Evolutionary conservation across 169 alveolate genomes (phyloP), one percentile per base, ranked within the genome.

Genomic region (Eimeria brunetti): DNA sequence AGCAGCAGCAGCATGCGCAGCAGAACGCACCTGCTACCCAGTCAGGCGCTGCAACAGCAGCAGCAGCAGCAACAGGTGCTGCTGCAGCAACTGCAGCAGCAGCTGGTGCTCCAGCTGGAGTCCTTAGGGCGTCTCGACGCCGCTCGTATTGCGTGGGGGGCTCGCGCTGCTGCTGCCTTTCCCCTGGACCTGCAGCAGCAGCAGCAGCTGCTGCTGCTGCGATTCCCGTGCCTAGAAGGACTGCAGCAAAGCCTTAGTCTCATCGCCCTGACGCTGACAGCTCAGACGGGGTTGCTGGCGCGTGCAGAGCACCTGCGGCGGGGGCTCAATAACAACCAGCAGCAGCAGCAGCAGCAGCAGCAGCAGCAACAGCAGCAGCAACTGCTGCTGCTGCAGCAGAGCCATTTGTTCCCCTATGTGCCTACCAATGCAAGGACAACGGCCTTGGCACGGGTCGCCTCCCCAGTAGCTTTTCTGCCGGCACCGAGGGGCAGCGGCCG

Each of bases 101-200:
- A 84, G 91, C 78, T 84, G 33, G 80, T 84, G 56, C 60, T 84
- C 1, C 91, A 56, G 60, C 60, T 84, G 27, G 78, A 60, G 33
- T 30, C 91, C 3, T 24, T 84, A 7, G 91, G 41, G 78, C 30
- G 78, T 53, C 91, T 84, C 46, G 91, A 84, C 4, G 91, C 80
- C 30, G 53, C 91, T n/a, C 91, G 60, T 69, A 44, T 60, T n/a
- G 91, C 78, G 6, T 84, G 91, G 91, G 78, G 91, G 36, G 51
- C 58, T 60, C 91, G 91, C 58, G 91, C 91, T 84, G 91, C 91
- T 56, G 91, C 91, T 60, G 30, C n/a, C 5, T 38, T 84, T 12
- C 91, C 91, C 33, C n/a, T 84, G 60, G 91, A 84, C 58, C 53
- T 84, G 78, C 91, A 56, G 91, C 91, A 84, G 91, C 91, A 60